Evolutionary conservation across 2,329 filamentous ascomycete species (phyloP).

Genomic region (Colletotrichum noveboracense): DNA sequence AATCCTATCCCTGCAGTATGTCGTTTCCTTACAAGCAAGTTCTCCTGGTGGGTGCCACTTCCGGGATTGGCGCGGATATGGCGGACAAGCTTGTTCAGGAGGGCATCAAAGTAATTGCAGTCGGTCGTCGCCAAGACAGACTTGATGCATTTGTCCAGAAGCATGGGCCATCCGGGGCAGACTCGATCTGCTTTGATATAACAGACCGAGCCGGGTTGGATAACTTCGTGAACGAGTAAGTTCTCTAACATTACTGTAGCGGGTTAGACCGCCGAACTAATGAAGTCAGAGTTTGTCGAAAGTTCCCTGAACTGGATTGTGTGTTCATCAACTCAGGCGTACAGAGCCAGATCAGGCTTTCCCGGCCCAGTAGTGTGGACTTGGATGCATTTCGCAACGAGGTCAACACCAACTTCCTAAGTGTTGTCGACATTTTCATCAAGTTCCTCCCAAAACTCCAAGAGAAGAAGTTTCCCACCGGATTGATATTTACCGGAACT

Average conservation of each 20-base stretch:
- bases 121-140: constrained; percentile 53
- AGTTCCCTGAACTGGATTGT: constrained; percentile 56
- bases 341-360: constrained; percentile 51
- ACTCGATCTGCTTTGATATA: background rate
- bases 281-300: constrained; percentile 19
- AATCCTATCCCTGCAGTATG: constrained; percentile 37
- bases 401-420: constrained; percentile 31
- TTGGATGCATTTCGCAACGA: constrained; percentile 31
- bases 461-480: constrained; percentile 12
- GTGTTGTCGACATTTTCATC: constrained; percentile 29
- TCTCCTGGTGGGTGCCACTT: constrained; percentile 48
- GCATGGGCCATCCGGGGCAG: constrained; percentile 45
- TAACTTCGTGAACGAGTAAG: background rate
- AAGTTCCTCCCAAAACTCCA: constrained; percentile 32
- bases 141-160: constrained; percentile 52
- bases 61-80: constrained; percentile 31
- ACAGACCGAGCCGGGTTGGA: background rate
- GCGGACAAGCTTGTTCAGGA: constrained; percentile 43
- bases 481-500: constrained; percentile 24
- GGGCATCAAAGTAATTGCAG: constrained; percentile 50
- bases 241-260: background rate
- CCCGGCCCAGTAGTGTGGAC: constrained; percentile 29
- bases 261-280: background rate
- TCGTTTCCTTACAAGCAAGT: constrained; percentile 59
- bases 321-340: constrained; percentile 63